Percentiles rank a stretch among this genome's conserved stretches.
Evolutionary conservation across 148 eudicot species (phyloP).

Genomic region (Persicaria tinctoria): DNA sequence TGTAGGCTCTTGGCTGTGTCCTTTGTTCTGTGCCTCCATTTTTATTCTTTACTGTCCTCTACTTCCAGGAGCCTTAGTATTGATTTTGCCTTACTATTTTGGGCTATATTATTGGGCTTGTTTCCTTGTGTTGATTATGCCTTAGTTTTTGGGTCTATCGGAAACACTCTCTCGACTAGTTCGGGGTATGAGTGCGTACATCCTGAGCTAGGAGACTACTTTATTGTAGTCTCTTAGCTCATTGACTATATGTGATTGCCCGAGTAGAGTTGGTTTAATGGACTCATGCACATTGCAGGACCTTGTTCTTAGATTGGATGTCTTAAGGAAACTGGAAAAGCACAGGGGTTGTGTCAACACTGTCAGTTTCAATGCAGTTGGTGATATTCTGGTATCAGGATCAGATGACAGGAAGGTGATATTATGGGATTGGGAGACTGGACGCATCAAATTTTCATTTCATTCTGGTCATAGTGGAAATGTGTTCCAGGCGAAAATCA

Average conservation of each 20-base stretch:
- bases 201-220: too few species aligned
- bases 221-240: too few species aligned
- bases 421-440: constrained; percentile 91
- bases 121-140: too few species aligned
- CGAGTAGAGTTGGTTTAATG: not conserved
- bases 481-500: constrained; percentile 86
- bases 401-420: constrained; percentile 83
- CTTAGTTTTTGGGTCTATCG: too few species aligned
- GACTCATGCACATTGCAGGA: constrained; percentile 35
- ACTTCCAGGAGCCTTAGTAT: too few species aligned
- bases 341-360: constrained; percentile 96
- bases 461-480: constrained; percentile 73
- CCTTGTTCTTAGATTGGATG: constrained; percentile 66
- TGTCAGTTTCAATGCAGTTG: constrained; percentile 66
- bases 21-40: too few species aligned
- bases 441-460: constrained; percentile 53
- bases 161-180: too few species aligned
- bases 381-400: constrained; percentile 80
- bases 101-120: too few species aligned
- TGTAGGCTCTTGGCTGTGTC: too few species aligned
- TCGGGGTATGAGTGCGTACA: too few species aligned
- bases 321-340: constrained; percentile 57
- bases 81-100: too few species aligned
- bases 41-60: too few species aligned
- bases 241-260: not conserved